Base-by-base conservation (phyloP, 2,329 filamentous ascomycete genomes). In the Colletotrichum camelliae region DNA sequence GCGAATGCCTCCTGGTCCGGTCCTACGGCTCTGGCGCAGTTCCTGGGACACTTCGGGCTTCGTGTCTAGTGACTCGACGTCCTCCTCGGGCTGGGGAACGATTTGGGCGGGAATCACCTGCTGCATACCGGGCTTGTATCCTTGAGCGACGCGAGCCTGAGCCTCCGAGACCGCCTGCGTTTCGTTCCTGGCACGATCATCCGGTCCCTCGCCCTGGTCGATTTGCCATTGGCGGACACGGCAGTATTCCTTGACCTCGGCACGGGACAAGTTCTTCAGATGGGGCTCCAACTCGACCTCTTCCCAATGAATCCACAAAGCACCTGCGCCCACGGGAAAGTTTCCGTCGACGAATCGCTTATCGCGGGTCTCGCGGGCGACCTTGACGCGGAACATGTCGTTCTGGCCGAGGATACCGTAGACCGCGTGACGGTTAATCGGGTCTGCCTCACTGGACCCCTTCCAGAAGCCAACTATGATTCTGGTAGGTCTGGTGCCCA, bases 311-410 rank as follows among this genome's bases (percentile, higher is more conserved):
- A 93, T 91, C 91, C 91, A 93, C 1, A 93, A 81, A 2, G 89
- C 91, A 15, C 91, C 91, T 2, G 91, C 89, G 2, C 91, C 91
- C 3, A 82, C 82, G 0, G 92, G 92, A 70, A 92, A 93, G 80
- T 93, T 93, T 43, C 90, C 91, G 37, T 90, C 86, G 1, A 91
- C 84, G 35, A 87, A 88, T 0, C 90, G 88, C 4, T 91, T 91
- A 79, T 93, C 91, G 4, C 91, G 88, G 0, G 91, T 93, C 79
- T 92, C 87, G 7, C 89, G 86, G 1, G 91, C 88, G 0, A 93
- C 85, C 80, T 93, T 93, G 70, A 93, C 90, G 0, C 92, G 85
- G 80, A 93, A 93, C 88, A 92, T 92, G 77, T 93, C 91, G 71
- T 92, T 92, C 21, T 88, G 88, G 1, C 91, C 91, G 0, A 93